These are phyloP conservation scores for Phalaenopsis hybrid DNA, from an alignment of 116 monocot genomes.

Conservation along the genomic window DNA sequence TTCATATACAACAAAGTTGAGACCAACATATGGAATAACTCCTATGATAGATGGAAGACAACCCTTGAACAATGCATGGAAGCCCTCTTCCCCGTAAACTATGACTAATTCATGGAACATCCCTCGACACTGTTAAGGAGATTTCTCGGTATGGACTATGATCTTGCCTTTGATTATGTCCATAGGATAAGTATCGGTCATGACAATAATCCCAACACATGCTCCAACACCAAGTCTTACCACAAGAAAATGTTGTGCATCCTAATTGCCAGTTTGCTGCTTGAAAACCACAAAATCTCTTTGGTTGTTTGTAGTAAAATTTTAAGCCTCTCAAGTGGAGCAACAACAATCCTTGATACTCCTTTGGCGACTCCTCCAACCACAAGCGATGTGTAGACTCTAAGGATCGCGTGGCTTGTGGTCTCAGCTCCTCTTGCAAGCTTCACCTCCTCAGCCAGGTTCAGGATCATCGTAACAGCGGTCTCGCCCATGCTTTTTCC, in stretches of 20 bases:
- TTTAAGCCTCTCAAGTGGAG: too few species aligned
- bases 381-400: constrained; percentile 84
- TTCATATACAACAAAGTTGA: constrained; percentile 95
- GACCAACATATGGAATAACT: constrained; percentile 95
- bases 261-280: constrained; percentile 60
- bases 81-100: constrained; percentile 77
- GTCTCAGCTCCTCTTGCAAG: constrained; percentile 52
- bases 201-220: constrained; percentile 98
- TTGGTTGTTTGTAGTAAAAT: constrained; percentile 17
- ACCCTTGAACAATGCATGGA: constrained; percentile 83
- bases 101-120: constrained; percentile 83
- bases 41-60: constrained; percentile 99
- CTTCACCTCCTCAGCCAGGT: constrained; percentile 66
- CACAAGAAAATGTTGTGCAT: constrained; percentile 83
- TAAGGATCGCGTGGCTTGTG: constrained; percentile 59
- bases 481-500: constrained; percentile 76
- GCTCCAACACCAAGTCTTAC: constrained; percentile 95
- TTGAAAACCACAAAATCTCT: constrained; percentile 83
- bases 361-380: constrained; percentile 97
- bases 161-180: constrained; percentile 97
- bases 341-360: constrained; percentile 36
- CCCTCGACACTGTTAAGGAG: constrained; percentile 50
- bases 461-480: constrained; percentile 87
- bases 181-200: constrained; percentile 98
- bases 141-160: constrained; percentile 90